A percentile compares a stretch with the other conserved stretches of the same genome.
Conservation (phyloP, 2,329 filamentous ascomycete genomes). For the Neospermospora avenae region DNA sequence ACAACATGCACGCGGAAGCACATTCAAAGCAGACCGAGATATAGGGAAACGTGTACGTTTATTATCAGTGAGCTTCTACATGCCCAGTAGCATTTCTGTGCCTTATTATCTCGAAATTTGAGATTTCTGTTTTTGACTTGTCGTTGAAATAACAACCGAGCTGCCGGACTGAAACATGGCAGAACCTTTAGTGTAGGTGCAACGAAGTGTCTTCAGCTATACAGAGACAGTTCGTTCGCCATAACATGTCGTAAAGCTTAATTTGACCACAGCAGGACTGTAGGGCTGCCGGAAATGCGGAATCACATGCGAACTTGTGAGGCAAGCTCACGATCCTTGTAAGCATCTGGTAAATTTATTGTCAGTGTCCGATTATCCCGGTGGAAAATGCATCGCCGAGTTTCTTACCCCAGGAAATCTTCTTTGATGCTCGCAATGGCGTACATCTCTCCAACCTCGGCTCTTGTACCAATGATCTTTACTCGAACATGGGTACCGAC, state of each 20-base stretch:
- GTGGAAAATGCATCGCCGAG: background rate
- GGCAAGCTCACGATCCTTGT: slow-evolving; percentile 24
- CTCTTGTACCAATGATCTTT: slow-evolving; percentile 90
- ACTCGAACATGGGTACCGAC: slow-evolving; percentile 89
- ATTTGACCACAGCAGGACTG: background rate
- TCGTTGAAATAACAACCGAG: background rate
- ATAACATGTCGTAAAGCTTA: background rate
- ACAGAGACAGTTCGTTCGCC: too few relatives aligned
- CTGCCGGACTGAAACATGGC: background rate
- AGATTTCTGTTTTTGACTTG: background rate
- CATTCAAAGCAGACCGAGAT: background rate
- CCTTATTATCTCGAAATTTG: background rate
- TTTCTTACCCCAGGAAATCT: slow-evolving; percentile 63
- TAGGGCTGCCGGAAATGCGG: background rate
- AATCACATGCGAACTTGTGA: background rate
- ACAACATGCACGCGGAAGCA: background rate
- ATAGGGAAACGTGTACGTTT: background rate
- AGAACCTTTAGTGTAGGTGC: background rate
- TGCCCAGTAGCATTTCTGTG: background rate
- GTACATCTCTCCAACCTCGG: slow-evolving; percentile 92
- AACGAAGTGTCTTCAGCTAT: too few relatives aligned
- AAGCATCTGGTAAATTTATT: slow-evolving; percentile 24
- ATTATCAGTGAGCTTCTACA: background rate
- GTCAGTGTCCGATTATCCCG: background rate
- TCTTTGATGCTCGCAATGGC: slow-evolving; percentile 97